Percentiles rank a stretch among this genome's conserved stretches.
phyloP scores from a whole-genome alignment of 2,329 filamentous ascomycete genomes.

The Neophaeococcomyces mojaviensis region DNA sequence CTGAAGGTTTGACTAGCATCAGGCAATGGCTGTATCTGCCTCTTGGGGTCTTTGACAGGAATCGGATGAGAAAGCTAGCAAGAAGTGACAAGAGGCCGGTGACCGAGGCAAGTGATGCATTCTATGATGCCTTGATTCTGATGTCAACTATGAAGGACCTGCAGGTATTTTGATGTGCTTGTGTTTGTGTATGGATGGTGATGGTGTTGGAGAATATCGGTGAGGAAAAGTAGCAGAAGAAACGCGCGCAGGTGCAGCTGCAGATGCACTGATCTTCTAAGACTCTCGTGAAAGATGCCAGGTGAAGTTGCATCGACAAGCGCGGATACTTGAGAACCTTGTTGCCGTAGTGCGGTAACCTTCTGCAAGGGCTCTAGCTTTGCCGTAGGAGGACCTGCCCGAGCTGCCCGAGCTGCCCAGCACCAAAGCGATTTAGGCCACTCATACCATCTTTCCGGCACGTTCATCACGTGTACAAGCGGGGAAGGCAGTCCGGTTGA shows the following conservation, averaged over 20 bases:
- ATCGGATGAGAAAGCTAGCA: conserved; percentile 3
- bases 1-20: not conserved
- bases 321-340: too few species aligned
- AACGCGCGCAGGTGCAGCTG: not conserved
- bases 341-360: too few species aligned
- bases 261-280: too few species aligned
- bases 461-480: too few species aligned
- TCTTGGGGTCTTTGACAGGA: conserved; percentile 3
- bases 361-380: too few species aligned
- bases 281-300: too few species aligned
- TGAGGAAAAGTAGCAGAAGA: not conserved
- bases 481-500: too few species aligned
- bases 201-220: not conserved
- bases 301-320: too few species aligned
- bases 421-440: too few species aligned
- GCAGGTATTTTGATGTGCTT: not conserved
- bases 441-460: too few species aligned
- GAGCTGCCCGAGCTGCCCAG: too few species aligned
- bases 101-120: conserved; percentile 9
- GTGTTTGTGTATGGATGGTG: not conserved
- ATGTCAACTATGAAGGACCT: too few species aligned
- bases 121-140: not conserved
- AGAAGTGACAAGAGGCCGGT: conserved; percentile 2
- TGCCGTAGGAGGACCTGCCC: conserved; percentile 59
- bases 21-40: not conserved